phyloP scores from a whole-genome alignment of 106 monocot genomes.

The Dendrobium catenatum region DNA sequence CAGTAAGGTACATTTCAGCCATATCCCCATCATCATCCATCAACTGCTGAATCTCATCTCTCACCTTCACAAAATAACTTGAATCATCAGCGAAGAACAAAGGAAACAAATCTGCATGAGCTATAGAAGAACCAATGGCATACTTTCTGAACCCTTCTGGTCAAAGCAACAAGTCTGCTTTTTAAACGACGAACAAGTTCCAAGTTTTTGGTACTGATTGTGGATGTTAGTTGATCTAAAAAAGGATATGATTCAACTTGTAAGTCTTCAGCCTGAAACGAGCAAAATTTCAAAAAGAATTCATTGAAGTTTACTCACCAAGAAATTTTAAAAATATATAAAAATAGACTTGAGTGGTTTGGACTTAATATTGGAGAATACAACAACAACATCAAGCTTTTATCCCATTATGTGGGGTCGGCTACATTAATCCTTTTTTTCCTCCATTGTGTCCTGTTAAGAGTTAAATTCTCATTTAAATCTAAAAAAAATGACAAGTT shows the following conservation, averaged over 20 bases:
- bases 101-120: not conserved
- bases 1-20: slow-evolving; percentile 79
- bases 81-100: not conserved
- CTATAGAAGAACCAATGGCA: not conserved
- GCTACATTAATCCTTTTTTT: no score
- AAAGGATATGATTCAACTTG: slow-evolving; percentile 83
- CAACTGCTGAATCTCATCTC: slow-evolving; percentile 72
- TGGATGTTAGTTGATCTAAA: slow-evolving; percentile 82
- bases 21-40: slow-evolving; percentile 85
- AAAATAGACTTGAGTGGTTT: no score
- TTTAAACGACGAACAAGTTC: slow-evolving; percentile 74
- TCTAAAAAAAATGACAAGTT: no score
- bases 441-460: no score
- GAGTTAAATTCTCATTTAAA: no score
- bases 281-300: no score
- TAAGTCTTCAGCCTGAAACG: slow-evolving; percentile 61
- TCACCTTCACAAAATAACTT: slow-evolving; percentile 35
- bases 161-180: slow-evolving; percentile 82
- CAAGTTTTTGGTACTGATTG: slow-evolving; percentile 75
- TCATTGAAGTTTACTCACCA: no score
- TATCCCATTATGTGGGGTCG: no score
- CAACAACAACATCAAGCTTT: no score
- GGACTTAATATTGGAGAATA: no score
- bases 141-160: slow-evolving; percentile 88
- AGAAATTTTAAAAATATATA: no score